These are phyloP conservation scores for Taxawa tesnikishii DNA, from an alignment of 2,329 filamentous ascomycete genomes.

Conservation along the genomic window DNA sequence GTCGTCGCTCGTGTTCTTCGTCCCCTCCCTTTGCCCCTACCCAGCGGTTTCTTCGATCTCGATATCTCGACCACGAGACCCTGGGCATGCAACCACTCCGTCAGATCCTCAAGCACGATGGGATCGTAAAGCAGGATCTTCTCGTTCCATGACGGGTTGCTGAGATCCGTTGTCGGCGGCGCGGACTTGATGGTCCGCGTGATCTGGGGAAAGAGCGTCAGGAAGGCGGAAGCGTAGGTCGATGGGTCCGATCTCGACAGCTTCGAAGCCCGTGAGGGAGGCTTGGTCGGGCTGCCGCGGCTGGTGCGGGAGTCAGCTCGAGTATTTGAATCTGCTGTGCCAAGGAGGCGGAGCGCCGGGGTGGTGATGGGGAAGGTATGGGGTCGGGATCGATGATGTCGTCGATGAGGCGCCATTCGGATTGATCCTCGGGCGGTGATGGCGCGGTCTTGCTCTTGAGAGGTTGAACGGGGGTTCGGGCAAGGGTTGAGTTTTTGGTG, in stretches of 20 bases:
- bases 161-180: slow-evolving; percentile 26
- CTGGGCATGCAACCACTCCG: slow-evolving; percentile 60
- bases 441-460: slow-evolving; percentile 7
- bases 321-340: too few species aligned
- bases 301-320: background rate
- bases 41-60: slow-evolving; percentile 26
- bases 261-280: slow-evolving; percentile 3
- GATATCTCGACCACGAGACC: slow-evolving; percentile 12
- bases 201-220: slow-evolving; percentile 33
- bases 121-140: slow-evolving; percentile 92
- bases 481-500: slow-evolving; percentile 9
- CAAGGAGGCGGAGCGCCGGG: slow-evolving; percentile 11
- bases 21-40: slow-evolving; percentile 34
- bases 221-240: slow-evolving; percentile 20
- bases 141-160: slow-evolving; percentile 63
- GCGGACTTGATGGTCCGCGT: slow-evolving; percentile 34
- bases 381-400: slow-evolving; percentile 20
- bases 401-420: slow-evolving; percentile 5
- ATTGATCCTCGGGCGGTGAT: background rate
- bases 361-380: slow-evolving; percentile 18
- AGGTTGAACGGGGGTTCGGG: slow-evolving; percentile 19
- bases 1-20: slow-evolving; percentile 8
- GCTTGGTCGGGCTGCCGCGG: background rate
- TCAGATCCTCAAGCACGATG: slow-evolving; percentile 74
- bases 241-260: slow-evolving; percentile 13